Base-by-base conservation (phyloP, 2,329 filamentous ascomycete genomes). In the Colletotrichum magnum region DNA sequence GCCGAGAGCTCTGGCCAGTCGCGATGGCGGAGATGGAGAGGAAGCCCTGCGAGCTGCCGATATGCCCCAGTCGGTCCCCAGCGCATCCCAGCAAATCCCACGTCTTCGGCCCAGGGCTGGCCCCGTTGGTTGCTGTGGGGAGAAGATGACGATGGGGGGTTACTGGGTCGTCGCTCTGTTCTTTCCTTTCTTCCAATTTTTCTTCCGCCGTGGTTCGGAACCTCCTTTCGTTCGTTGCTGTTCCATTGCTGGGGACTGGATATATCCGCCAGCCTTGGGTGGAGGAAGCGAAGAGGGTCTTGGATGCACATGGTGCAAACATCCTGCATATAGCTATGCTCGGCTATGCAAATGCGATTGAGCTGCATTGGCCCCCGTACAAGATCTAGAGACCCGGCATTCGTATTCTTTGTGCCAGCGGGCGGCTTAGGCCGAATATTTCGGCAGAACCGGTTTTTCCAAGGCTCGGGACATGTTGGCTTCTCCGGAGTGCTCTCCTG, bases 91-190 rank as follows among this genome's bases (percentile, higher is more conserved):
- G 65, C 62, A 64, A 57, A 54, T 65, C 65, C 65, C 65, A 68
- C 65, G 65, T 68, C 61, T 64, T 65, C 65, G 58, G 54, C 65
- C 65, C 61, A 68, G 65, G 65, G 61, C 65, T 58, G 65, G 65
- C 61, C 54, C 65, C 65, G 65, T 68, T 65, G 65, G 65, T 68
- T 68, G 65, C 65, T 68, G 61, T 68, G 65, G 65, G 65, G 65
- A 68, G 65, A 65, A 68, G 54, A 68, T 69, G 66, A 69, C 66
- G 62, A 69, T 69, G 66, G 66, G 66, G 61, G 56, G 57, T 59
- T 51, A 68, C 53, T 48, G 65, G 65, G 53, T 59, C 66, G 43
- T 47, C 45, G 43, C 43, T 36, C 15, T 62, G 16, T 59, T 60
- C 24, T 45, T 50, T 52, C 39, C 54, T 58, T 48, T 59, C 24